Percentiles rank a stretch among this genome's conserved stretches.
These are phyloP conservation scores for Erodium trifolium DNA, from an alignment of 441 rosid species.

Conservation along the genomic window DNA sequence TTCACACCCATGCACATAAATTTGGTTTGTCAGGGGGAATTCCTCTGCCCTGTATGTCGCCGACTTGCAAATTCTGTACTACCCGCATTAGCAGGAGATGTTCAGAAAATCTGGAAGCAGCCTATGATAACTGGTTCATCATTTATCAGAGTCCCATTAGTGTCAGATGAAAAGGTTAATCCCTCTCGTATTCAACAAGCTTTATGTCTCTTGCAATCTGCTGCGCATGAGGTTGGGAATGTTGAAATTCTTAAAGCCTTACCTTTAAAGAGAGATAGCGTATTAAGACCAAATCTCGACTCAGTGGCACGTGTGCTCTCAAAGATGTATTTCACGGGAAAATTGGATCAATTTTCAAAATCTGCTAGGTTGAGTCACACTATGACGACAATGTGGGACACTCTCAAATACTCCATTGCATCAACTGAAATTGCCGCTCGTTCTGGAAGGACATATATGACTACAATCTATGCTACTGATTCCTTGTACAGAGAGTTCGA, in stretches of 20 bases:
- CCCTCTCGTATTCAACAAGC: conserved; percentile 52
- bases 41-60: conserved; percentile 97
- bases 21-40: conserved; percentile 70
- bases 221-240: conserved; percentile 52
- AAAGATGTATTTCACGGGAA: conserved; percentile 46
- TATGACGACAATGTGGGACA: conserved; percentile 82
- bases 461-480: conserved; percentile 41
- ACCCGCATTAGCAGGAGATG: conserved; percentile 55
- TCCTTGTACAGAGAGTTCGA: conserved; percentile 61
- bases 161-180: conserved; percentile 25
- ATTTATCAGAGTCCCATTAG: conserved; percentile 19
- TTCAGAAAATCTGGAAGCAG: conserved; percentile 43
- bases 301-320: conserved; percentile 42
- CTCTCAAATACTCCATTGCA: conserved; percentile 73
- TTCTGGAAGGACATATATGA: conserved; percentile 39
- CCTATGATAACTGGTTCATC: conserved; percentile 32
- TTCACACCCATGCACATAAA: conserved; percentile 13
- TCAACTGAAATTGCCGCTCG: conserved; percentile 84
- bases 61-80: conserved; percentile 75
- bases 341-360: conserved; percentile 34
- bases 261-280: conserved; percentile 38
- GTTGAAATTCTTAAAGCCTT: conserved; percentile 38
- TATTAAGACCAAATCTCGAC: conserved; percentile 41
- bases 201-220: conserved; percentile 49
- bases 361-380: conserved; percentile 43